Evolutionary conservation across 768 basidiomycete genomes (phyloP), one percentile per base, ranked within the genome.

Genomic region (Cubamyces lactineus): DNA sequence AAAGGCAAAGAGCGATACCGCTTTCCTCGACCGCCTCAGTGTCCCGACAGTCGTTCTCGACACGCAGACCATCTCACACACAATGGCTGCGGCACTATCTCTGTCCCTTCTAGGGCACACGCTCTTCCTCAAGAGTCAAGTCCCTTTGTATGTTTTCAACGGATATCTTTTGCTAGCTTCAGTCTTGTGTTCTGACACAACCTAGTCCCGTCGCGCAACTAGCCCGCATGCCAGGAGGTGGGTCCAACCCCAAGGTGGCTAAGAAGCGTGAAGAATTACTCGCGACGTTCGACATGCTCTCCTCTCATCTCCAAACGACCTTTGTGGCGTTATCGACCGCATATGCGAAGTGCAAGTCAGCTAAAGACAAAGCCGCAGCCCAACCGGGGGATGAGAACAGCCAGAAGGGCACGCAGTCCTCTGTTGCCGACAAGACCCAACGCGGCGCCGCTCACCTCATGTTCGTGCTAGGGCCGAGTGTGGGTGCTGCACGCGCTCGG

Each of bases 81-180:
- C 74, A 5, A 78, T 88, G 71, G 91, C 91, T 11, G 84, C 87
- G 1, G 80, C 80, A 21, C 80, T 93, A 1, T 84, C 88, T 2
- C 77, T 79, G 13, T 83, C 82, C 60, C 72, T 91, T 26, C 75
- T 93, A 0, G 84, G 85, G 0, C 89, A 92, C 69, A 80, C 91
- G 2, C 71, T 92, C 17, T 93, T 89, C 69, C 75, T 92, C 57
- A 93, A 92, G 71, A 87, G 82, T 64, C 91, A 92, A 67, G 78
- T 92, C 0, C 91, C 90, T 1, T 85, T 92, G 90, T 92, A 68
- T 74, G 89, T 82, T 24, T 34, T 46, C 19, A 21, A 19, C 21
- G 50, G 21, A 38, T 1, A 34, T 15, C 15, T 1, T 15, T 38
- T 12, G 11, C 7, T 47, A 19, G 8, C 45, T 24, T 50, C 12